phyloP scores from a whole-genome alignment of 768 basidiomycete genomes.

The Pleurotus tuoliensis region DNA sequence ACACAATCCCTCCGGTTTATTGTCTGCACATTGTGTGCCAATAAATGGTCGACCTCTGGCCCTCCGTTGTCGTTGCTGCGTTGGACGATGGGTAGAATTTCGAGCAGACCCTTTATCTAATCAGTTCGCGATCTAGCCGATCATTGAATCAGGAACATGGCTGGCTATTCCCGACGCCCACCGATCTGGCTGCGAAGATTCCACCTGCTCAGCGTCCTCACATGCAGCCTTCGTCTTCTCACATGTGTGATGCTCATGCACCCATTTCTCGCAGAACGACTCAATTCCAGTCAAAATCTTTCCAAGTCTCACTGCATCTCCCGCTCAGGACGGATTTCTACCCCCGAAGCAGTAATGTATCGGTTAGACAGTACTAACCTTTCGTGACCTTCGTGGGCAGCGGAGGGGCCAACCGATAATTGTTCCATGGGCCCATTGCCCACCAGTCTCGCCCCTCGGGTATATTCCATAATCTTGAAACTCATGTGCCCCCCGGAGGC shows the following conservation, averaged over 20 bases:
- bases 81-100: not conserved
- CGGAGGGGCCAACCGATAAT: too few species aligned
- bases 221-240: not conserved
- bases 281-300: too few species aligned
- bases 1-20: not conserved
- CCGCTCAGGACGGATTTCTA: too few species aligned
- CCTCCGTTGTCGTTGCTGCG: not conserved
- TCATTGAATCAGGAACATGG: constrained; percentile 6
- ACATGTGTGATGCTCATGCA: not conserved
- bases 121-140: not conserved
- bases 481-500: too few species aligned
- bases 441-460: too few species aligned
- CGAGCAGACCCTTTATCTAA: not conserved
- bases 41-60: not conserved
- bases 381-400: too few species aligned
- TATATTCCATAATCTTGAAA: too few species aligned
- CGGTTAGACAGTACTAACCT: too few species aligned
- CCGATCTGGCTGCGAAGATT: not conserved
- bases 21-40: not conserved
- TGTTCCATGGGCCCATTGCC: too few species aligned
- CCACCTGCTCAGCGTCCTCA: not conserved
- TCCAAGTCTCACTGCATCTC: too few species aligned
- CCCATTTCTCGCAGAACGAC: not conserved
- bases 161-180: constrained; percentile 1
- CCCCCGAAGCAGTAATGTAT: too few species aligned